phyloP scores from a whole-genome alignment of 345 rosid species.

The Ceriops zippeliana region DNA sequence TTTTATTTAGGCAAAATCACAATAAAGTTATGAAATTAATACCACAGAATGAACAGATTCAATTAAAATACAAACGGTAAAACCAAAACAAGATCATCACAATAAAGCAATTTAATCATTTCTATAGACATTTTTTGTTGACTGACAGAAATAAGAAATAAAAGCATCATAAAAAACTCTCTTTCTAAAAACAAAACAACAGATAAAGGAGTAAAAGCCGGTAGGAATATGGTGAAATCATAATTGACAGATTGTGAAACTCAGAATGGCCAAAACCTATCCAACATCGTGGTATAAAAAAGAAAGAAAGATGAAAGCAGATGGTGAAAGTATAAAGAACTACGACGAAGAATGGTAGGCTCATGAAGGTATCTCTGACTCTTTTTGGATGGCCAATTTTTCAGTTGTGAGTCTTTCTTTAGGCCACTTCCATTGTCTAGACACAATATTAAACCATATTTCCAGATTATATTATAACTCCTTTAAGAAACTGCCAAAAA shows the following conservation, averaged over 20 bases:
- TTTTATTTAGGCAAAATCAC: too few species aligned
- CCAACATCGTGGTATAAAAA: too few species aligned
- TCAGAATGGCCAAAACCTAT: too few species aligned
- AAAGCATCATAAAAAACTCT: too few species aligned
- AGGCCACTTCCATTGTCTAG: slow-evolving; percentile 96
- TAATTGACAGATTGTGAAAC: too few species aligned
- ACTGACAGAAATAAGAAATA: too few species aligned
- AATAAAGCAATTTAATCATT: too few species aligned
- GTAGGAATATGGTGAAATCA: too few species aligned
- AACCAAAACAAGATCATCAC: too few species aligned
- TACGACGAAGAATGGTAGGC: neutral
- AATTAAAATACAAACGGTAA: neutral
- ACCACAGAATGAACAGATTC: neutral
- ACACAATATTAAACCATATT: slow-evolving; percentile 72
- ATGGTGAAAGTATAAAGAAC: neutral
- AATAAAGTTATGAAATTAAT: neutral
- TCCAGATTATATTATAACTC: neutral
- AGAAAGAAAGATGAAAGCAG: neutral
- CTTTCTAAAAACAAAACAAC: too few species aligned
- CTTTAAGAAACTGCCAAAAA: neutral
- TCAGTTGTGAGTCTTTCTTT: slow-evolving; percentile 90
- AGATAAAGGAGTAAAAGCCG: too few species aligned
- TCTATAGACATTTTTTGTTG: too few species aligned
- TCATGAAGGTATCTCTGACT: slow-evolving; percentile 5
- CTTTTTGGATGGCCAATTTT: slow-evolving; percentile 97